Evolutionary conservation across 164 flowering plant species (phyloP).

Genomic region (Dillenia suffruticosa): DNA sequence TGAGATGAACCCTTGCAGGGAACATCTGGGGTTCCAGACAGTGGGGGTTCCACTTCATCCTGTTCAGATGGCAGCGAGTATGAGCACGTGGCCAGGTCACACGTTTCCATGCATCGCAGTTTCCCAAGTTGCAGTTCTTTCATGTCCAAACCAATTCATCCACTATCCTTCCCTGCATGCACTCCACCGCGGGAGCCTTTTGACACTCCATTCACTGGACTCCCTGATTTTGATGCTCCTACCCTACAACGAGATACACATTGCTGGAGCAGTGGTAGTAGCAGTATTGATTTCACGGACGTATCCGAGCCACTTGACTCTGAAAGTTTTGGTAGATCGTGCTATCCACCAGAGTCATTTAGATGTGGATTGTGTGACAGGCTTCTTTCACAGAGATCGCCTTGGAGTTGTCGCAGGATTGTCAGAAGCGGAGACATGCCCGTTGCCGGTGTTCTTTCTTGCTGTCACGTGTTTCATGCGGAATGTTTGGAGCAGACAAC

Average conservation of each 20-base stretch:
- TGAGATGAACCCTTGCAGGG: constrained; percentile 41
- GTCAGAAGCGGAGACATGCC: constrained; percentile 89
- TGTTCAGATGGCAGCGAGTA: constrained; percentile 76
- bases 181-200: constrained; percentile 30
- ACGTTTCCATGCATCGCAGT: constrained; percentile 40
- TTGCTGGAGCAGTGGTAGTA: constrained; percentile 57
- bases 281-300: constrained; percentile 65
- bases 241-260: constrained; percentile 40
- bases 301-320: constrained; percentile 53
- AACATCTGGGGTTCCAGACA: constrained; percentile 45
- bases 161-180: constrained; percentile 45
- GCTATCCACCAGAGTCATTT: constrained; percentile 32
- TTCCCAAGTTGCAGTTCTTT: constrained; percentile 60
- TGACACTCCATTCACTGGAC: constrained; percentile 14
- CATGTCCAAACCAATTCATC: constrained; percentile 82
- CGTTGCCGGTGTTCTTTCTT: constrained; percentile 78
- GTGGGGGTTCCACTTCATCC: constrained; percentile 62
- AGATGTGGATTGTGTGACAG: constrained; percentile 76
- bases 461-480: constrained; percentile 85
- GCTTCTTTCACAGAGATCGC: constrained; percentile 77
- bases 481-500: constrained; percentile 88
- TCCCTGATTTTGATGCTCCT: constrained; percentile 31
- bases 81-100: constrained; percentile 42
- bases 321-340: constrained; percentile 24
- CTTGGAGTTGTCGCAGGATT: constrained; percentile 80